Evolutionary conservation across 192 early-diverging fungal genomes (phyloP).

Genomic region (Spizellomyces punctatus): DNA sequence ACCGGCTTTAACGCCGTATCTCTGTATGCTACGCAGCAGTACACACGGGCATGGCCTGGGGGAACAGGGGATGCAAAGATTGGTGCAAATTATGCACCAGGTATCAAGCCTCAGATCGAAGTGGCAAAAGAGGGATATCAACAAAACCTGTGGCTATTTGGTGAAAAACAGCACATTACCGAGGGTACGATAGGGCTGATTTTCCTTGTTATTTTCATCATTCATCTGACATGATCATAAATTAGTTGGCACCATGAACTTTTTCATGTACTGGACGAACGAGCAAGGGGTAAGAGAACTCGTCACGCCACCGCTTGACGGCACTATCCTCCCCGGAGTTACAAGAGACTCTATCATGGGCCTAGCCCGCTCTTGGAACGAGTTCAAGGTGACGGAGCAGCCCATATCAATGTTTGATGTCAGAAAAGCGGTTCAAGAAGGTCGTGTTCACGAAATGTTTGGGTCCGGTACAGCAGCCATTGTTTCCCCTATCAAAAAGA

Average conservation of each 20-base stretch:
- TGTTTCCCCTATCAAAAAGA: slow-evolving; percentile 87
- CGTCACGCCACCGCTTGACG: slow-evolving; percentile 89
- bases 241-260: slow-evolving; percentile 94
- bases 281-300: slow-evolving; percentile 81
- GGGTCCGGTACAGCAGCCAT: slow-evolving; percentile 96
- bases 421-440: slow-evolving; percentile 72
- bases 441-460: slow-evolving; percentile 88
- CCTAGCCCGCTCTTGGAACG: slow-evolving; percentile 78
- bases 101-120: slow-evolving; percentile 78
- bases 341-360: slow-evolving; percentile 90
- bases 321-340: slow-evolving; percentile 93
- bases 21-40: slow-evolving; percentile 80
- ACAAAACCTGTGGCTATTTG: slow-evolving; percentile 96
- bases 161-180: slow-evolving; percentile 79
- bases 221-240: background rate
- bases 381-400: slow-evolving; percentile 86
- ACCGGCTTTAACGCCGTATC: slow-evolving; percentile 90
- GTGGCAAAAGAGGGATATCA: slow-evolving; percentile 88
- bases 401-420: slow-evolving; percentile 81
- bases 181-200: slow-evolving; percentile 51
- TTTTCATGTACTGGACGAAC: slow-evolving; percentile 88
- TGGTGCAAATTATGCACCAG: slow-evolving; percentile 87
- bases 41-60: slow-evolving; percentile 93
- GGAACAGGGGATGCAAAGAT: slow-evolving; percentile 93
- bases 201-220: background rate